Conservation (phyloP, 257 asterid genomes). For the Echites panduratus region DNA sequence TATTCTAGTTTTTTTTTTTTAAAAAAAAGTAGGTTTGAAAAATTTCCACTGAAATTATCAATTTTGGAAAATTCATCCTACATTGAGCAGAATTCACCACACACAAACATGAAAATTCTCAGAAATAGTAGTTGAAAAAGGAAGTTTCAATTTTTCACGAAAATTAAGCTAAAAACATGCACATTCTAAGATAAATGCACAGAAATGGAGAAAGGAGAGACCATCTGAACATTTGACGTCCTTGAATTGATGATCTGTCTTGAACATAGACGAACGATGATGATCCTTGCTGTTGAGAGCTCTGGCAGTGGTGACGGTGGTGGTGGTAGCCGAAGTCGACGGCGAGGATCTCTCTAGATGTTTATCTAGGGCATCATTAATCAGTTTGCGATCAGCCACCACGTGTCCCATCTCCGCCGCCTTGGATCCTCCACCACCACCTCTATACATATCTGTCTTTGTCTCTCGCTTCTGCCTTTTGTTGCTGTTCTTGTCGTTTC, state of each 20-base stretch:
- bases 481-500: slow-evolving; percentile 14
- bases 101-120: background rate
- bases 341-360: slow-evolving; percentile 37
- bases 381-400: slow-evolving; percentile 39
- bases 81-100: background rate
- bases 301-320: slow-evolving; percentile 21
- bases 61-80: background rate
- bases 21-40: background rate
- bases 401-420: slow-evolving; percentile 37
- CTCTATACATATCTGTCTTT: slow-evolving; percentile 31
- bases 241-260: slow-evolving; percentile 26
- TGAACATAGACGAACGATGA: slow-evolving; percentile 21
- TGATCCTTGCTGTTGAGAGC: slow-evolving; percentile 28
- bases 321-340: slow-evolving; percentile 30
- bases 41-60: background rate
- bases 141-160: background rate
- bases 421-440: slow-evolving; percentile 39
- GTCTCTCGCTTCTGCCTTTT: slow-evolving; percentile 21
- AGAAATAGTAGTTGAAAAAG: background rate
- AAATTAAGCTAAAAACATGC: background rate
- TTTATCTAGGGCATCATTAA: slow-evolving; percentile 47
- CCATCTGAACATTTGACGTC: slow-evolving; percentile 31
- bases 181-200: slow-evolving; percentile 7
- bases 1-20: too few species aligned
- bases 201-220: slow-evolving; percentile 10